Base-by-base conservation (phyloP, 139 green algal species). In the Desmodesmus armatus region DNA sequence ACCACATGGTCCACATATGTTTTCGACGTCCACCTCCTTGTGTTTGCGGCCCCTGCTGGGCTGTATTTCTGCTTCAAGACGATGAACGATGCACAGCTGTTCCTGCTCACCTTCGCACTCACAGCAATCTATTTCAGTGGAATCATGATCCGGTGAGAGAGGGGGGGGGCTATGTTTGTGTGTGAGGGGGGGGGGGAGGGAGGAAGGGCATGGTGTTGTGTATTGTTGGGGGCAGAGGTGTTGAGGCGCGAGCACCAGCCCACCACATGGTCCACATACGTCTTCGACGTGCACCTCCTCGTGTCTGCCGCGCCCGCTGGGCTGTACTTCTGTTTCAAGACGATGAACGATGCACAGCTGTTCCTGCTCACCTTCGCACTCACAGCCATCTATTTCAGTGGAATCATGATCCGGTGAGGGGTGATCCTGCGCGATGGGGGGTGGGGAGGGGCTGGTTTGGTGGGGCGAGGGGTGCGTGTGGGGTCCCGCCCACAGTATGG, bases 91-190 rank as follows among this genome's bases (percentile, higher is more conserved):
- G 90, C 66, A 40, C 91, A 94, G 6, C 80, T 98, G 2, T 99
- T 99, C 88, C 91, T 99, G 11, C 72, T 98, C 23, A 90, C 98
- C 21, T 99, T 98, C 86, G 95, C 93, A 29, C 85, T 97, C 72
- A 97, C 94, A 2, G 93, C 95, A 27, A 94, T 99, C 25, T 99
- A 99, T 92, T 99, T 99, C 91, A 96, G 92, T 1, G 94, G 95
- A 1, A 95, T 98, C 75, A 98, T 97, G 95, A 94, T 97, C 58
- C 93, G 96, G 80, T 86, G 69, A 29, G 79, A n/a, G n/a, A 55
- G 7, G 7, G 47, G n/a, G n/a, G n/a, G n/a, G n/a, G n/a, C n/a
- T n/a, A n/a, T n/a, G n/a, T n/a, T n/a, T n/a, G n/a, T n/a, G n/a
- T n/a, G n/a, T n/a, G n/a, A n/a, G n/a, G n/a, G n/a, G n/a, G n/a